Percentiles rank a stretch among this genome's conserved stretches.
These are phyloP conservation scores for Alloascoidea africana DNA, from an alignment of 805 yeast species.

Conservation along the genomic window DNA sequence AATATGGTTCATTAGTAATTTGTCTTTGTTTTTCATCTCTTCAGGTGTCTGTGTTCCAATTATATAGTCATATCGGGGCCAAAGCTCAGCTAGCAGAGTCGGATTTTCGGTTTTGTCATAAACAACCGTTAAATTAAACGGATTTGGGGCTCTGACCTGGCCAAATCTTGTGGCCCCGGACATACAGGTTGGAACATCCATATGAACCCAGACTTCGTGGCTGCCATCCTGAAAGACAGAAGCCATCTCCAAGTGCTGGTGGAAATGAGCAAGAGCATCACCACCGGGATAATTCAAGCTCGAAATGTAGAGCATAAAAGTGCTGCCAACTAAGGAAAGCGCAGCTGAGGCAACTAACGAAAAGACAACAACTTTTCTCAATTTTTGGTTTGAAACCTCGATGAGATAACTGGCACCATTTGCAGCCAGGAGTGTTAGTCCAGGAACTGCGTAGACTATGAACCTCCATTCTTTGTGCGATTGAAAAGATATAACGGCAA, in stretches of 20 bases:
- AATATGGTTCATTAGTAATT: too few species aligned
- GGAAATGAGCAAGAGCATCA: slow-evolving; percentile 41
- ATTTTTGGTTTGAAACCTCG: too few species aligned
- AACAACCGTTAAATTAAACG: slow-evolving; percentile 16
- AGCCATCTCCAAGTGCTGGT: slow-evolving; percentile 22
- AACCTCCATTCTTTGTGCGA: slow-evolving; percentile 96
- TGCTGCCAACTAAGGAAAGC: slow-evolving; percentile 24
- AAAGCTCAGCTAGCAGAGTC: slow-evolving; percentile 20
- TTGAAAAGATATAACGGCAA: slow-evolving; percentile 57
- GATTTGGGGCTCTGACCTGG: slow-evolving; percentile 27
- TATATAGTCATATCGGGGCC: slow-evolving; percentile 36
- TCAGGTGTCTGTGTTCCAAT: too few species aligned
- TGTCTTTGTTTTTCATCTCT: too few species aligned
- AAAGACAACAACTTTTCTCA: slow-evolving; percentile 14
- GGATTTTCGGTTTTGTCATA: slow-evolving; percentile 70
- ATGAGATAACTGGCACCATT: slow-evolving; percentile 32
- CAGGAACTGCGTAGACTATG: slow-evolving; percentile 61
- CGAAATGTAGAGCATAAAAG: slow-evolving; percentile 45
- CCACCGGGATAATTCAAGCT: slow-evolving; percentile 87
- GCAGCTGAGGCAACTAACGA: slow-evolving; percentile 19
- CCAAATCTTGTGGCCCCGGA: slow-evolving; percentile 73
- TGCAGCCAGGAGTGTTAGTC: slow-evolving; percentile 49
- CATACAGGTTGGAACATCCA: slow-evolving; percentile 76
- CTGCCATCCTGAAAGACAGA: slow-evolving; percentile 8
- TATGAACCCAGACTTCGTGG: slow-evolving; percentile 34